Evolutionary conservation across 257 asterid species (phyloP).

Genomic region (Vinca minor): DNA sequence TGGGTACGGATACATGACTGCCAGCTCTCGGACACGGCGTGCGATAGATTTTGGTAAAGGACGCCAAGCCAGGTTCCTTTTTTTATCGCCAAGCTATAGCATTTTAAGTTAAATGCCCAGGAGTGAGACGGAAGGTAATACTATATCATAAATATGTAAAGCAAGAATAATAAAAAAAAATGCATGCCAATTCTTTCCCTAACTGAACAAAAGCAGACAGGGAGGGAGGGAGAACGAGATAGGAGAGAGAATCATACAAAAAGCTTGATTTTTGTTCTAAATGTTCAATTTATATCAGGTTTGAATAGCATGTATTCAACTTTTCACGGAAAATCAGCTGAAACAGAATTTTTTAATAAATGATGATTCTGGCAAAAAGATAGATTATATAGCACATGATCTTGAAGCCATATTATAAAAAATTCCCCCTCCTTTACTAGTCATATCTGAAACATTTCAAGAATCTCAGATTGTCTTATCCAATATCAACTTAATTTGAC

Average conservation of each 20-base stretch:
- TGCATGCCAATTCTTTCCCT: not conserved
- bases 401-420: not conserved
- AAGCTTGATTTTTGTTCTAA: not conserved
- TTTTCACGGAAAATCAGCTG: not conserved
- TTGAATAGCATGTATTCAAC: not conserved
- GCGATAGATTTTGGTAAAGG: constrained; percentile 75
- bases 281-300: not conserved
- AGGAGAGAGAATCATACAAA: not conserved
- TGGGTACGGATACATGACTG: constrained; percentile 72
- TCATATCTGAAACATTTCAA: not conserved
- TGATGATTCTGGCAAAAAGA: not conserved
- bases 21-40: constrained; percentile 66
- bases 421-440: not conserved
- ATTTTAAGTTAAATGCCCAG: not conserved
- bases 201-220: not conserved
- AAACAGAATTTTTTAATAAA: not conserved
- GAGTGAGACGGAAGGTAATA: constrained; percentile 1
- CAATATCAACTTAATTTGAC: not conserved
- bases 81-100: constrained; percentile 58
- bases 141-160: not conserved
- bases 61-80: constrained; percentile 79
- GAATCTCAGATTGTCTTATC: not conserved
- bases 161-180: not conserved
- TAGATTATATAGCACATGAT: not conserved
- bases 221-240: not conserved